These are phyloP conservation scores for Helianthus tuberosus DNA, from an alignment of 129 eudicot genomes.

Conservation along the genomic window DNA sequence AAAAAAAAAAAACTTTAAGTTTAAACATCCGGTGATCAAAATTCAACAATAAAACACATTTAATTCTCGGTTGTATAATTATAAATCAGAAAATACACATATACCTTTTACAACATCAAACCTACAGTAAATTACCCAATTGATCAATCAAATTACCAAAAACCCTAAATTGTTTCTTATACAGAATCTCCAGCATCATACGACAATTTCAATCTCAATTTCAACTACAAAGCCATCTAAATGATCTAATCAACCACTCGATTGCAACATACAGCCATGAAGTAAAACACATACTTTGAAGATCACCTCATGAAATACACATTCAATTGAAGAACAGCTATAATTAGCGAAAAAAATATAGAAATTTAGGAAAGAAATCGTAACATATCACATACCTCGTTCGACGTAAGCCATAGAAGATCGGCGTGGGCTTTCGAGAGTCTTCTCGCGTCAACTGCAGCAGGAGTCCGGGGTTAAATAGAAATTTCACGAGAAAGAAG, in stretches of 20 bases:
- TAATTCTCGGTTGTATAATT: background rate
- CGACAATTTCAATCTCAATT: background rate
- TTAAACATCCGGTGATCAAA: background rate
- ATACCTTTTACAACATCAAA: background rate
- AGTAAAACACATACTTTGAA: too few species aligned
- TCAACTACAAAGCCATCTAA: background rate
- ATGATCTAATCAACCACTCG: background rate
- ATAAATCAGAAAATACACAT: background rate
- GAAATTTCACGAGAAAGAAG: background rate
- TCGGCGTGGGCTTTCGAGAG: constrained; percentile 25
- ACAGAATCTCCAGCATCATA: constrained; percentile 7
- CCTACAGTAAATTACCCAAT: background rate
- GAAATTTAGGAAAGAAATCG: too few species aligned
- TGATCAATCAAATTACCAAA: constrained; percentile 12
- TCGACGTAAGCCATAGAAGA: constrained; percentile 37
- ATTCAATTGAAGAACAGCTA: too few species aligned
- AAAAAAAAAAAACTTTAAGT: too few species aligned
- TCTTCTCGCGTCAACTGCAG: background rate
- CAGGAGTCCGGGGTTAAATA: background rate
- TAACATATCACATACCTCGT: constrained; percentile 18
- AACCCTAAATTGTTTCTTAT: constrained; percentile 5
- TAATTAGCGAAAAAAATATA: too few species aligned
- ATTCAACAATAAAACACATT: background rate
- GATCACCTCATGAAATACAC: too few species aligned
- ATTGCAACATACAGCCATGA: too few species aligned